Conservation (phyloP, 306 rosid species). For the Spatholobus suberectus region DNA sequence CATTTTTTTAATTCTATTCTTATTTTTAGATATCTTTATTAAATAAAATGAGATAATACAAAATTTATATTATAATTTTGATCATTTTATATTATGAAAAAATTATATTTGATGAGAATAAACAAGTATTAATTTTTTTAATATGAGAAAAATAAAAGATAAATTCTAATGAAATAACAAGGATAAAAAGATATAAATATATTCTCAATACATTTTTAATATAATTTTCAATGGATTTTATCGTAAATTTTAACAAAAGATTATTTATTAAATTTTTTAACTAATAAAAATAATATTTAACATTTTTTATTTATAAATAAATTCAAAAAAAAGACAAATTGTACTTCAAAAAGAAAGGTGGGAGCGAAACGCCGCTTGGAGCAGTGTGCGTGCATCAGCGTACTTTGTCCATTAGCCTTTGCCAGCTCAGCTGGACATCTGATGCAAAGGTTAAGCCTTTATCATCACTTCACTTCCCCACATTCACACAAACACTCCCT, state of each 20-base stretch:
- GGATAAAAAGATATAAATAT: background rate
- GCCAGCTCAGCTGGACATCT: conserved; percentile 53
- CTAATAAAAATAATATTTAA: background rate
- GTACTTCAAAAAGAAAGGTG: conserved; percentile 6
- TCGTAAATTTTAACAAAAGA: background rate
- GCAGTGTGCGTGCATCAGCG: conserved; percentile 38
- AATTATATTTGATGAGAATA: background rate
- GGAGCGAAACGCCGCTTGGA: conserved; percentile 44
- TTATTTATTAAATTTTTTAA: background rate
- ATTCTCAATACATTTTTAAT: too few relatives aligned
- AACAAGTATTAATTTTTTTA: background rate
- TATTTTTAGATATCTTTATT: too few relatives aligned
- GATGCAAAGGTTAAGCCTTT: conserved; percentile 40
- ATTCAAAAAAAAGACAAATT: background rate
- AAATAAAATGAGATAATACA: too few relatives aligned
- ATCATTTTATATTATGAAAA: background rate
- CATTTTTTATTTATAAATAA: background rate
- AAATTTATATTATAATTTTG: background rate
- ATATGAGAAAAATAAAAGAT: background rate
- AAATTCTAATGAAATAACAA: too few relatives aligned
- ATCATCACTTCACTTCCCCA: conserved; percentile 21
- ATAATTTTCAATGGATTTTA: too few relatives aligned
- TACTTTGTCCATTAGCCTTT: conserved; percentile 52
- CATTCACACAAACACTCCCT: background rate
- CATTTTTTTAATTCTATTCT: background rate